Base-by-base conservation (phyloP, 2,329 filamentous ascomycete genomes). In the Epichloe sp. region DNA sequence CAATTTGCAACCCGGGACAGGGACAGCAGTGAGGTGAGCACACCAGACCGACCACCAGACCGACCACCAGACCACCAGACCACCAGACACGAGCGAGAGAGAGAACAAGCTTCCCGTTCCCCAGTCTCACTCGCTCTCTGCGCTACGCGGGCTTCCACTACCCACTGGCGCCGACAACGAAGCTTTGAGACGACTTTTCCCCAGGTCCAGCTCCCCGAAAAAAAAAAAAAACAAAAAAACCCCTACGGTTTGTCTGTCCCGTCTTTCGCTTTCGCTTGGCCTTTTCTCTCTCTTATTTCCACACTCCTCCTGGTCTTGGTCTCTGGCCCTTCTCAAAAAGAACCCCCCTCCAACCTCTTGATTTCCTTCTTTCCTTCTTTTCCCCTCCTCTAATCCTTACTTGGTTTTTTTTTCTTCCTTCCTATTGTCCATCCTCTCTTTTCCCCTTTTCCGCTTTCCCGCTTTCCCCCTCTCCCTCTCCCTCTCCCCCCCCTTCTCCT, bases 321-420 rank as follows among this genome's bases (percentile, higher is more conserved):
- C 26, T 44, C 46, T 48, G 60, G 34, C 38, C 34, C 15, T 49
- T 36, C 42, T 49, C 40, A 41, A 49, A 44, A 44, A 49, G 40
- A 49, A 61, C 58, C 46, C 37, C 47, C 47, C 49, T 23, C 49
- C 46, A 23, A 19, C 34, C 47, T 43, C 47, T 54, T 36, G 19
- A 59, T 60, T 61, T 62, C 58, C 53, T 55, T 55, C 51, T 52
- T 42, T 59, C 26, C 23, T 26, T 26, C 23, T 26, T 26, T 26
- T 8, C 62, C 63, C 63, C 62, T 58, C 62, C 58, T 57, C 34
- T 23, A 38, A 44, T 40, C 47, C 42, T 38, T 43, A 44, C 57
- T 59, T 52, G 51, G 51, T 52, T 54, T 52, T 52, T 56, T 55
- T 48, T 61, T 60, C 57, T 23, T 46, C 59, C 61, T 61, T 57